Percentiles rank a stretch among this genome's conserved stretches.
Evolutionary conservation across 2,329 filamentous ascomycete genomes (phyloP).

Genomic region (Moelleriella libera): DNA sequence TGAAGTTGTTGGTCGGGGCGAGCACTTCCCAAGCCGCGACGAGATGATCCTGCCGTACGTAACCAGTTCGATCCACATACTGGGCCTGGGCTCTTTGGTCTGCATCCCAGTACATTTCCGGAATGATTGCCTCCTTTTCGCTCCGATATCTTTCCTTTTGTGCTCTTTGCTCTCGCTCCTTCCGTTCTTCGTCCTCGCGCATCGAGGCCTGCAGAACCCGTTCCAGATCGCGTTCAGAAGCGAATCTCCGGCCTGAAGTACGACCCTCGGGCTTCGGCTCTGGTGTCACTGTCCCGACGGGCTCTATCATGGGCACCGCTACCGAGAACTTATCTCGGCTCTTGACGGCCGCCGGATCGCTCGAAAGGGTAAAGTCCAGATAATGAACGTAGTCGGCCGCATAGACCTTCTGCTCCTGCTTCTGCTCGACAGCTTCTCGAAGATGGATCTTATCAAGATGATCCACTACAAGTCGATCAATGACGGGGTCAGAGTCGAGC

Average conservation of each 20-base stretch:
- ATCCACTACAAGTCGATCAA: slow-evolving; percentile 31
- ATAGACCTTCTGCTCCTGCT: slow-evolving; percentile 25
- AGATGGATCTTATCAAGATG: slow-evolving; percentile 27
- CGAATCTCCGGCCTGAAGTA: slow-evolving; percentile 41
- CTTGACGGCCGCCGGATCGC: slow-evolving; percentile 38
- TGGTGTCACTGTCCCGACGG: slow-evolving; percentile 23
- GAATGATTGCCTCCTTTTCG: slow-evolving; percentile 64
- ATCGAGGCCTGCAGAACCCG: slow-evolving; percentile 59
- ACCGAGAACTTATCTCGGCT: slow-evolving; percentile 39
- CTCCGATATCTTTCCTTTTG: slow-evolving; percentile 58
- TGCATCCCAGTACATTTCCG: slow-evolving; percentile 51
- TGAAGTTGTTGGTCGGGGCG: slow-evolving; percentile 63
- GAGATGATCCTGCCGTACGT: slow-evolving; percentile 49
- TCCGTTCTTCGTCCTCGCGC: slow-evolving; percentile 54
- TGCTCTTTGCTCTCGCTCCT: slow-evolving; percentile 49
- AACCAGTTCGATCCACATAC: slow-evolving; percentile 53
- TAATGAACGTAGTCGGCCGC: slow-evolving; percentile 34
- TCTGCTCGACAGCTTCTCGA: slow-evolving; percentile 22
- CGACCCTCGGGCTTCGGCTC: slow-evolving; percentile 45
- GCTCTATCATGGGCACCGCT: slow-evolving; percentile 19
- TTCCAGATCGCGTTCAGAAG: slow-evolving; percentile 61
- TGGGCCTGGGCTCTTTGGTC: slow-evolving; percentile 43
- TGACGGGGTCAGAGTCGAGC: slow-evolving; percentile 21
- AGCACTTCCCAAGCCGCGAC: slow-evolving; percentile 59
- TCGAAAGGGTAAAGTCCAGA: slow-evolving; percentile 39